Conservation (phyloP, 2,329 filamentous ascomycete species). For the Davidsoniella australis region DNA sequence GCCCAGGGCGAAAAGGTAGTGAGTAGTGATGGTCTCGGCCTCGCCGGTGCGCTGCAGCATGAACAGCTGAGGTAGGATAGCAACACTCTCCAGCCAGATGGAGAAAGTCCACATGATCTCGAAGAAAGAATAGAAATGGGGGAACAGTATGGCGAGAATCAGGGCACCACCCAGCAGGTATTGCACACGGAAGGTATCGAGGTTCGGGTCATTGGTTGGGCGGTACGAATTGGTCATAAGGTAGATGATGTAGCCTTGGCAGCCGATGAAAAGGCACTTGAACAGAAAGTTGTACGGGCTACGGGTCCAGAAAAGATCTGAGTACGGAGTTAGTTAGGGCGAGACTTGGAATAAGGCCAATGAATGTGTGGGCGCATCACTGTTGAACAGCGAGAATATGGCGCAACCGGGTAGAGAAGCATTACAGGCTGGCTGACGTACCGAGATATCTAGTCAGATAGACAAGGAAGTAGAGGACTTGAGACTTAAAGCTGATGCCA, state of each 20-base stretch:
- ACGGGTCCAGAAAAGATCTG: constrained; percentile 72
- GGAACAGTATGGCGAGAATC: constrained; percentile 64
- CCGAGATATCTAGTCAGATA: constrained; percentile 87
- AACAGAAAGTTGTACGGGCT: constrained; percentile 87
- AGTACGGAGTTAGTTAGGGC: not conserved
- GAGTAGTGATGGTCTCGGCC: constrained; percentile 97
- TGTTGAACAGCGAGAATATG: not conserved
- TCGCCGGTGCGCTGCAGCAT: constrained; percentile 96
- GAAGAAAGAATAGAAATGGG: constrained; percentile 63
- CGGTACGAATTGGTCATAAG: constrained; percentile 97
- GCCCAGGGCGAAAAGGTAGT: constrained; percentile 90
- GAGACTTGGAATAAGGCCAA: constrained; percentile 6
- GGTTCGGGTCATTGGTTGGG: constrained; percentile 89
- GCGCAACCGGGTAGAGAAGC: not conserved
- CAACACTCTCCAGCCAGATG: constrained; percentile 94
- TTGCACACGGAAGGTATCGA: constrained; percentile 93
- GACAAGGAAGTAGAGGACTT: constrained; percentile 84
- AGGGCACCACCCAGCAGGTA: constrained; percentile 75
- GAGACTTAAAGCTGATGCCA: constrained; percentile 97
- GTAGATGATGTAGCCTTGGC: constrained; percentile 88
- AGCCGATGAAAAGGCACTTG: constrained; percentile 85
- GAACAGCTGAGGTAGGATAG: constrained; percentile 92
- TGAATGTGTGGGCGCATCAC: no score
- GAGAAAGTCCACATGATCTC: constrained; percentile 97
- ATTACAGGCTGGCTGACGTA: constrained; percentile 22